phyloP scores from a whole-genome alignment of 345 rosid genomes.

The Gossypium mustelinum region DNA sequence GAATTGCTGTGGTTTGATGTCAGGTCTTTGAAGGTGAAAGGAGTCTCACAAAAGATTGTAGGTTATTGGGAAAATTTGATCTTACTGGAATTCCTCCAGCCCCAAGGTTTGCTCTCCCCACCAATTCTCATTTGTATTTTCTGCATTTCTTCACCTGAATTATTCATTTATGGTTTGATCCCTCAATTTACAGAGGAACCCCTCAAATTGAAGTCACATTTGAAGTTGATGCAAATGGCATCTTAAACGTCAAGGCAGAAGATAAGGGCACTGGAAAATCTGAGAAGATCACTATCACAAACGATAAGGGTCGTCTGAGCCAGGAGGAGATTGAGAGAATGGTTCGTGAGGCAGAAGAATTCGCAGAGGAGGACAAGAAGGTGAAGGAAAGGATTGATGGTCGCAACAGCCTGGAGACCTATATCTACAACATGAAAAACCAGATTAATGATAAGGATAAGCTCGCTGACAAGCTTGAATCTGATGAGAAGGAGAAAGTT shows the following conservation, averaged over 20 bases:
- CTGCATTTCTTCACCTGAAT: too few relatives aligned
- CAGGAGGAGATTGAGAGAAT: conserved; percentile 94
- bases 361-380: conserved; percentile 96
- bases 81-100: conserved; percentile 79
- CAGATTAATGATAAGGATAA: conserved; percentile 86
- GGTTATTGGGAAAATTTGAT: conserved; percentile 85
- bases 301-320: conserved; percentile 93
- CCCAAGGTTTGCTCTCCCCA: conserved; percentile 52
- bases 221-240: conserved; percentile 94
- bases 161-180: neutral
- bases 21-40: conserved; percentile 98
- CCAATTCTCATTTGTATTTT: too few relatives aligned
- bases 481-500: conserved; percentile 84
- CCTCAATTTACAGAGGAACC: conserved; percentile 57
- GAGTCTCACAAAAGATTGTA: conserved; percentile 91
- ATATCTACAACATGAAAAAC: conserved; percentile 94
- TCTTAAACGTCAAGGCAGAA: conserved; percentile 84
- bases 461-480: conserved; percentile 89
- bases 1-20: conserved; percentile 9
- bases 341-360: conserved; percentile 95
- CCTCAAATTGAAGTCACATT: conserved; percentile 98
- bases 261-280: conserved; percentile 88
- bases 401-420: conserved; percentile 82
- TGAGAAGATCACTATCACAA: conserved; percentile 92
- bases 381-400: conserved; percentile 91